Base-by-base conservation (phyloP, 352 stramenopile genomes). In the Globisporangium apiculatum region DNA sequence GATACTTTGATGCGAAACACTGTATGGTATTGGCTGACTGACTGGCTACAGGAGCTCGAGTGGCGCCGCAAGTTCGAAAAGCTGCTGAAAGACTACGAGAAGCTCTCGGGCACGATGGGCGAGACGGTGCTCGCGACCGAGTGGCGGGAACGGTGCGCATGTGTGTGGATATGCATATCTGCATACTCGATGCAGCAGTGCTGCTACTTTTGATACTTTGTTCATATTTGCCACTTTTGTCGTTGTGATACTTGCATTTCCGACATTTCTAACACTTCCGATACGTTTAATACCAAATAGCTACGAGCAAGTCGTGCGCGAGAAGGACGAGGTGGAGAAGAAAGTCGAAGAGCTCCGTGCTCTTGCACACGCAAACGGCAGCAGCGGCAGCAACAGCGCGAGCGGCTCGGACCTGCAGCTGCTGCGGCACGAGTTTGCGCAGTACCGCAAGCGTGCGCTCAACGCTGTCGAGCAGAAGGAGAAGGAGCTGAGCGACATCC, bases 11-110 rank as follows among this genome's bases (percentile, higher is more conserved):
- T 47, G 18, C n/a, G 42, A 12, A 14, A 17, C 45, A 35, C 15
- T 35, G 15, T 31, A 24, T 49, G 15, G 17, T 24, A 43, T 15
- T 55, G 8, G 24, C 36, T 11, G 9, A 2, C 50, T 5, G 6
- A 55, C 17, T 61, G 40, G 6, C n/a, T 63, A 47, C 12, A 94
- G 84, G 84, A 91, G 59, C 71, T 72, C 12, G 79, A 87, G 18
- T 92, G 81, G 82, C 75, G 82, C 53, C 81, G 82, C 53, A 94
- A 94, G 67, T 92, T 87, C 71, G 82, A 91, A 18, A 90, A 91
- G 35, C 53, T 94, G 14, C 73, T 82, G 67, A 86, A 85, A n/a
- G 84, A 94, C 61, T 91, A 91, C 53, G 78, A 91, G 43, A 94
- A 92, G 43, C 71, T 94, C 1, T 92, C 82, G 18, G 84, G 84